Percentiles rank a stretch among this genome's conserved stretches.
phyloP scores from a whole-genome alignment of 2,329 filamentous ascomycete species.

The Ceratocystis lukuohia region DNA sequence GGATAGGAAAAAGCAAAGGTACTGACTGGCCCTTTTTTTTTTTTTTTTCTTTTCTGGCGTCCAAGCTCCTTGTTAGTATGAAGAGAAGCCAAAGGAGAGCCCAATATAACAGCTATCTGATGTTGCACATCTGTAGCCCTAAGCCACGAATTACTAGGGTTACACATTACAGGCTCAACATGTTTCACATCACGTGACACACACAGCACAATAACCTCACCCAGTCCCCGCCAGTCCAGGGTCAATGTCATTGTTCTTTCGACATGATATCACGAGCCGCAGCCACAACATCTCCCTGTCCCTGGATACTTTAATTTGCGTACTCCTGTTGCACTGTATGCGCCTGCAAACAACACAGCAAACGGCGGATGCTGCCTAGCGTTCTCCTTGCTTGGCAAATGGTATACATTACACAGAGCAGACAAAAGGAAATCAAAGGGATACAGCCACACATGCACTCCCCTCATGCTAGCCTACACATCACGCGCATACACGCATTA shows the following conservation, averaged over 20 bases:
- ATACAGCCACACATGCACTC: background rate
- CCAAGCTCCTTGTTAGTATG: background rate
- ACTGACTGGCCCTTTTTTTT: background rate
- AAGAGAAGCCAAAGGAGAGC: background rate
- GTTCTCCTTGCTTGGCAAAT: background rate
- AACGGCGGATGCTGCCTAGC: background rate
- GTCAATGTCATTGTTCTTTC: too few relatives aligned
- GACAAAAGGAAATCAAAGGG: background rate
- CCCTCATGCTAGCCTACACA: background rate
- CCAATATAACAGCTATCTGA: background rate
- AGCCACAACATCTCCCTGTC: background rate
- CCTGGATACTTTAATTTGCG: too few relatives aligned
- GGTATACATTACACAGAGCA: background rate
- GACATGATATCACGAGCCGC: background rate
- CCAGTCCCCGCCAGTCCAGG: too few relatives aligned
- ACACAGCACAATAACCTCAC: background rate
- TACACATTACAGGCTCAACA: background rate
- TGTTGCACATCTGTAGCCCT: background rate
- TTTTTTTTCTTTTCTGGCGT: background rate
- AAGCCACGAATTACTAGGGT: background rate
- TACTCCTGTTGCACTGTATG: too few relatives aligned
- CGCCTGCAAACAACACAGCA: background rate
- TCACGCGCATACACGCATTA: background rate
- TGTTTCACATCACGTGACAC: background rate
- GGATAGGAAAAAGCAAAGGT: background rate